A percentile compares a stretch with the other conserved stretches of the same genome.
Evolutionary conservation across 169 alveolate species (phyloP).

Genomic region (Toxoplasma gondii): DNA sequence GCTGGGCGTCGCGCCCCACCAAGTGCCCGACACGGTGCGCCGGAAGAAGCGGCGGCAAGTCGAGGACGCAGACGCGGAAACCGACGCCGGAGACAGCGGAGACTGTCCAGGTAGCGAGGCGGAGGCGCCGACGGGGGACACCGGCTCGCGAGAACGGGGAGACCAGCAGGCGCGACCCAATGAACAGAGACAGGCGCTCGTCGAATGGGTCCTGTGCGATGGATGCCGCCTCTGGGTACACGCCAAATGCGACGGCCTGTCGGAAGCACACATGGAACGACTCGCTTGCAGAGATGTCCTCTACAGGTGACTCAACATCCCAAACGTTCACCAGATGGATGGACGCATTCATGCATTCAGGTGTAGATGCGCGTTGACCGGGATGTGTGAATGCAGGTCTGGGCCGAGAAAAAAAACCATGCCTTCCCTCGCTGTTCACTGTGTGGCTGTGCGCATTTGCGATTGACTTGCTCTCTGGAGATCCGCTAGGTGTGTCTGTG

Average conservation of each 20-base stretch:
- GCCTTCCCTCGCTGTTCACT: no score
- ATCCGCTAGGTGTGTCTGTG: no score
- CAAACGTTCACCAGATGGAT: not conserved
- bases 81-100: not conserved
- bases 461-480: no score
- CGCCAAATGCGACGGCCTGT: conserved; percentile 40
- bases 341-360: not conserved
- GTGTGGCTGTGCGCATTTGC: no score
- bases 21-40: no score
- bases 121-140: not conserved
- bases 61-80: no score
- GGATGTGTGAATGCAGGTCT: no score
- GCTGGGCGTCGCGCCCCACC: not conserved
- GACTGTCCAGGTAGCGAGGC: not conserved
- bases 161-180: not conserved
- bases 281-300: conserved; percentile 7
- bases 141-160: not conserved
- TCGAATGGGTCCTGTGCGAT: conserved; percentile 44
- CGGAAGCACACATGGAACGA: not conserved
- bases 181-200: not conserved
- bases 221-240: conserved; percentile 56
- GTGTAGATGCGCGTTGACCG: no score
- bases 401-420: no score
- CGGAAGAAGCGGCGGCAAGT: no score
- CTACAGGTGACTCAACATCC: not conserved